phyloP scores from a whole-genome alignment of 108 stramenopile species.

The Skeletonema potamos region DNA sequence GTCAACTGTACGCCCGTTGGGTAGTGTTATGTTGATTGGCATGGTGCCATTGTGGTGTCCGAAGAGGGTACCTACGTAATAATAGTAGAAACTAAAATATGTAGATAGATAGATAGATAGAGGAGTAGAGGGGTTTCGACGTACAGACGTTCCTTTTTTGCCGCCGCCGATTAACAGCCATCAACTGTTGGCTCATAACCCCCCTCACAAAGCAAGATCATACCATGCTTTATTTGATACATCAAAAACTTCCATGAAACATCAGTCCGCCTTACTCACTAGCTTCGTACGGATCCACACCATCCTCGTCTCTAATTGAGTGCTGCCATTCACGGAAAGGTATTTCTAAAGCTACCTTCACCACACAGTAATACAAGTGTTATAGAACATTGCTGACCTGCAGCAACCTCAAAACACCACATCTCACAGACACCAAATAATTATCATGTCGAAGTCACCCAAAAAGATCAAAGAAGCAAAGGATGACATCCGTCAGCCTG shows the following conservation, averaged over 20 bases:
- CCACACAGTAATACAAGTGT: neutral
- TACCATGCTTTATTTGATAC: too few relatives aligned
- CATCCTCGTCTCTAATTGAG: neutral
- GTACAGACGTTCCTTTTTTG: too few relatives aligned
- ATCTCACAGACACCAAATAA: neutral
- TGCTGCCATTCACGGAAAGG: neutral
- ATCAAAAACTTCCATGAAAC: neutral
- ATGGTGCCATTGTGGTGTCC: too few relatives aligned
- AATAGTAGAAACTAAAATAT: too few relatives aligned
- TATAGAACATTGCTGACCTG: neutral
- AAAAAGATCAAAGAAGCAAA: neutral
- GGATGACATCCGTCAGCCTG: conserved; percentile 9
- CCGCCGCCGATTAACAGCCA: too few relatives aligned
- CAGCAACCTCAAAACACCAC: neutral
- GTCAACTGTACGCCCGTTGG: too few relatives aligned
- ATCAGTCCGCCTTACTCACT: neutral
- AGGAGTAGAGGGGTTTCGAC: too few relatives aligned
- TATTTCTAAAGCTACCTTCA: neutral
- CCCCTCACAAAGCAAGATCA: too few relatives aligned
- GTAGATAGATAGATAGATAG: too few relatives aligned
- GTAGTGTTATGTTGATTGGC: too few relatives aligned
- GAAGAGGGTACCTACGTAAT: too few relatives aligned
- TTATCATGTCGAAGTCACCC: neutral
- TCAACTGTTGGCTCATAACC: too few relatives aligned
- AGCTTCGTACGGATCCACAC: neutral